Conservation (phyloP, 148 eudicot species). For the Simmondsia chinensis region DNA sequence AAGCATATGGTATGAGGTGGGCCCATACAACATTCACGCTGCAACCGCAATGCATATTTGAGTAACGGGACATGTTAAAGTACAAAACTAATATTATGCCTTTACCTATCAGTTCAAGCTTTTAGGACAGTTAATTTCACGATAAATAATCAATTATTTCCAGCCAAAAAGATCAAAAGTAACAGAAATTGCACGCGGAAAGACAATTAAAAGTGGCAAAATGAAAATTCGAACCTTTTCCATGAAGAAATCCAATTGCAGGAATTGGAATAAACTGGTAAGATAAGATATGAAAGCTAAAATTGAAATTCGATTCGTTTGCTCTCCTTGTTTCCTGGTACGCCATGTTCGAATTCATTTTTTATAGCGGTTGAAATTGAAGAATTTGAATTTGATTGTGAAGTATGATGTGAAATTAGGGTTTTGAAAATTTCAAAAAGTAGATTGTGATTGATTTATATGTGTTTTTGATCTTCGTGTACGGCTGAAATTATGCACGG, state of each 20-base stretch:
- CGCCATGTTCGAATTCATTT: slow-evolving; percentile 1
- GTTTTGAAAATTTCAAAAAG: neutral
- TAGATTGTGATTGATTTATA: too few species aligned
- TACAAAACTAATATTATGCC: too few species aligned
- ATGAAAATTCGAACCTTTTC: slow-evolving; percentile 3
- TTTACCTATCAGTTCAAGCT: too few species aligned
- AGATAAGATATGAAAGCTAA: neutral
- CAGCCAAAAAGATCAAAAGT: neutral
- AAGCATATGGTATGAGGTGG: too few species aligned
- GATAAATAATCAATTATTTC: neutral
- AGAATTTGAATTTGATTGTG: neutral
- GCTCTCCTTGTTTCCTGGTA: neutral
- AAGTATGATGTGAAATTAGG: neutral
- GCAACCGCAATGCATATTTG: too few species aligned
- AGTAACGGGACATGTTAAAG: too few species aligned
- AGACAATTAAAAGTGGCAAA: neutral
- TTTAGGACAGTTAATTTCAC: too few species aligned
- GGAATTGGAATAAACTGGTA: slow-evolving; percentile 1
- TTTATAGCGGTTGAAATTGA: neutral
- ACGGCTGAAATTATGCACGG: too few species aligned
- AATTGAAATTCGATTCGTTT: slow-evolving; percentile 2
- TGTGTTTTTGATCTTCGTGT: too few species aligned
- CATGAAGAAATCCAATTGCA: neutral
- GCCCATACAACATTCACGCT: too few species aligned
- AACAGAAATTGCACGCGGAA: neutral